Base-by-base conservation (phyloP, 1,284 basidiomycete species). In the Austroboletus novae-zelandiae region DNA sequence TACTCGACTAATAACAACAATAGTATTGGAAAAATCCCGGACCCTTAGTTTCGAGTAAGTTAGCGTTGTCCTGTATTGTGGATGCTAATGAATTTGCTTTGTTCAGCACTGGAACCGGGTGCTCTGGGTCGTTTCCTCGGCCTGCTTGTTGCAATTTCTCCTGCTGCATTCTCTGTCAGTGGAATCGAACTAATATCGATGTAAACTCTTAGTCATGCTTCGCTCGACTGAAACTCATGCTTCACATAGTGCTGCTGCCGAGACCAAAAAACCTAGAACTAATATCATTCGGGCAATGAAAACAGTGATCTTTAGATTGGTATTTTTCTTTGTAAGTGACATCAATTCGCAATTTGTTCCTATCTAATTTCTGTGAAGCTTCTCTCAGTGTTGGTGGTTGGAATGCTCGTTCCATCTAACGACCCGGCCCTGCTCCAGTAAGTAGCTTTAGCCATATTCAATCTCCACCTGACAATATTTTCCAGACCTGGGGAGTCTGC, bases 161-260 rank as follows among this genome's bases (percentile, higher is more conserved):
- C 90, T 64, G 89, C 91, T 11, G 86, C 84, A 3, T 94, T 91
- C 75, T 90, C 88, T 3, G 89, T 86, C 75, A 83, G 89, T 62
- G 89, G 87, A 31, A 86, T 91, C 71, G 91, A 94, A 61, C 76
- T 93, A 53, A 85, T 93, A 45, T 86, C 86, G 8, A 81, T 90
- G 75, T 86, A 53, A 67, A 81, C 63, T 61, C 3, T 9, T 4
- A 42, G 9, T 1, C 40, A 9, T n/a, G 6, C 25, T 10, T 35
- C 18, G 23, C 37, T n/a, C 29, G 9, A 18, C n/a, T 23, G 15
- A 5, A 14, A 29, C 50, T 51, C 13, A 48, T 13, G 11, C 23
- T 27, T 32, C 29, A 5, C 34, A n/a, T 14, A 84, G 83, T 48
- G 78, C 88, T 34, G 89, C 89, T 2, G 86, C 84, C 0, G 87